Conservation (phyloP, 73 alveolate genomes). For the Paraurostyla sp. region DNA sequence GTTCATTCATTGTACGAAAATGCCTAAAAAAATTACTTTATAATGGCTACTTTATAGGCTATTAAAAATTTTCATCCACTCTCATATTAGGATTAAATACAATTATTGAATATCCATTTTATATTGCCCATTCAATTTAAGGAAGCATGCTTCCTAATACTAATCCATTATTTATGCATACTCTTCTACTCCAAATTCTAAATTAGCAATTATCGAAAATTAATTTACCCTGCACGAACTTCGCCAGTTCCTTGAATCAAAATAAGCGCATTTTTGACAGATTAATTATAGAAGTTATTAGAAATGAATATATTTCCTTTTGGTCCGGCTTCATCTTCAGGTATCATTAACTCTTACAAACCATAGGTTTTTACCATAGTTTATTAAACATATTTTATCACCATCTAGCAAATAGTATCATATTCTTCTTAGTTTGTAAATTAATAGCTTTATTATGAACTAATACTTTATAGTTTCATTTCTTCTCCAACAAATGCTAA, state of each 20-base stretch:
- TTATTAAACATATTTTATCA: neutral
- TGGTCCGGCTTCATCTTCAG: slow-evolving; percentile 40
- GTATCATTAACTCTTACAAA: neutral
- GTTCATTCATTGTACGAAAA: slow-evolving; percentile 10
- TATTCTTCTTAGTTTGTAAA: slow-evolving; percentile 13
- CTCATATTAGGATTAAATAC: slow-evolving; percentile 55
- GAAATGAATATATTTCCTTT: slow-evolving; percentile 13
- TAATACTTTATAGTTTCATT: neutral
- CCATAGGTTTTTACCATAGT: neutral
- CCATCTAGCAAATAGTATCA: neutral
- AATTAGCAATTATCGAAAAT: neutral
- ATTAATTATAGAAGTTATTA: neutral
- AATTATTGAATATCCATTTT: neutral
- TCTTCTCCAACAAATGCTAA: neutral
- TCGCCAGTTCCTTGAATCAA: slow-evolving; percentile 34
- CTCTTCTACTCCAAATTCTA: slow-evolving; percentile 74
- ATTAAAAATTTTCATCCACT: neutral
- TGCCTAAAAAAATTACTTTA: neutral
- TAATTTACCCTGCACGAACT: slow-evolving; percentile 43
- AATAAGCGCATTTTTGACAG: neutral
- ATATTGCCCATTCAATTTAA: slow-evolving; percentile 36
- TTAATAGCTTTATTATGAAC: neutral
- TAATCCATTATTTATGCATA: slow-evolving; percentile 49
- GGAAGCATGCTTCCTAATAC: slow-evolving; percentile 69
- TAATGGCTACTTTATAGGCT: neutral